Percentiles rank a stretch among this genome's conserved stretches.
These are phyloP conservation scores for Emiliania huxleyi DNA, from an alignment of 78 protist genomes.

Conservation along the genomic window DNA sequence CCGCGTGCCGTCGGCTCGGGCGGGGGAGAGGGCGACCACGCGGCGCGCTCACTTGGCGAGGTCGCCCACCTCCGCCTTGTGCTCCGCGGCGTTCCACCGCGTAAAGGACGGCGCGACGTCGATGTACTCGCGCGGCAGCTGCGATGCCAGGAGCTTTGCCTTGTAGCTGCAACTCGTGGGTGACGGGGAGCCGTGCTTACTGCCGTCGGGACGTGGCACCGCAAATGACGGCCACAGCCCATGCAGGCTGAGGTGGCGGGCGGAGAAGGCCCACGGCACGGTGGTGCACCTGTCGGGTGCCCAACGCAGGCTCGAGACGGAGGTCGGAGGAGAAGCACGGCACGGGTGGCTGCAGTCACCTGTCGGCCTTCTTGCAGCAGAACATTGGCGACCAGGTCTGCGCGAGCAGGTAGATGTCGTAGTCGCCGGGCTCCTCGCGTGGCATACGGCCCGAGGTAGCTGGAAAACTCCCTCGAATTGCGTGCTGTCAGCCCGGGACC, in stretches of 20 bases:
- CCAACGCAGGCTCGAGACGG: no score
- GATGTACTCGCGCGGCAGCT: conserved; percentile 11
- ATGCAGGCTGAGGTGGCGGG: not conserved
- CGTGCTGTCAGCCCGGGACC: no score
- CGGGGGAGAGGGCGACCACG: no score
- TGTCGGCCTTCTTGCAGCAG: not conserved
- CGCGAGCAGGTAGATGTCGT: conserved; percentile 15
- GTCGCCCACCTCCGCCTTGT: not conserved
- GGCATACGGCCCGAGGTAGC: no score
- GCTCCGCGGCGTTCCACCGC: not conserved
- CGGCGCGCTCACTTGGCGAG: no score
- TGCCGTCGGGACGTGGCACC: not conserved
- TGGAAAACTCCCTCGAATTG: no score
- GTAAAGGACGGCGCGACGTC: not conserved
- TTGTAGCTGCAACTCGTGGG: not conserved
- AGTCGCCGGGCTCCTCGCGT: conserved; percentile 8
- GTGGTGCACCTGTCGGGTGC: not conserved
- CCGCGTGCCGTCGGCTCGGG: no score
- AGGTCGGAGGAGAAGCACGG: no score
- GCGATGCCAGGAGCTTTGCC: not conserved
- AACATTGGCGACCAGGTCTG: not conserved
- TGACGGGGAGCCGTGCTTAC: not conserved
- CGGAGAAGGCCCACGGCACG: not conserved
- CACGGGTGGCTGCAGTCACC: not conserved
- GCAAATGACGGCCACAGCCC: conserved; percentile 23